Evolutionary conservation across 257 asterid genomes (phyloP).

Genomic region (Nemophila menziesii): DNA sequence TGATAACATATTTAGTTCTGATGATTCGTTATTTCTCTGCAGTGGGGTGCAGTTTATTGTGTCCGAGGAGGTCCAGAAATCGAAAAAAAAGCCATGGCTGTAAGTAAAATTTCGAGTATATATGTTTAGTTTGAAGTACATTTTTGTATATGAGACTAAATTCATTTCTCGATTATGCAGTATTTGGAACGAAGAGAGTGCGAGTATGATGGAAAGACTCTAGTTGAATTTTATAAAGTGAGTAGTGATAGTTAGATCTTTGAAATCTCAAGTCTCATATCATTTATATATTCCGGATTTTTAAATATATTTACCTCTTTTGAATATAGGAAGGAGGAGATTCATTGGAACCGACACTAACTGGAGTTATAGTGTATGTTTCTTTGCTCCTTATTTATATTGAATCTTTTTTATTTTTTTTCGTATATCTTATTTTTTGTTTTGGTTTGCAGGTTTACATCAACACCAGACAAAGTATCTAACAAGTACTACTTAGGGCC

Average conservation of each 20-base stretch:
- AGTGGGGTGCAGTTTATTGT: slow-evolving; percentile 97
- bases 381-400: neutral
- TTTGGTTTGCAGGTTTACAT: slow-evolving; percentile 52
- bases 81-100: slow-evolving; percentile 79
- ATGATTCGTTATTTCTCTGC: slow-evolving; percentile 7
- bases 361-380: slow-evolving; percentile 73
- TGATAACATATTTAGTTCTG: no score
- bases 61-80: slow-evolving; percentile 72
- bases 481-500: slow-evolving; percentile 89
- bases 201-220: slow-evolving; percentile 68
- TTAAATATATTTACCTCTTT: slow-evolving; percentile 3
- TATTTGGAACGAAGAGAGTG: slow-evolving; percentile 86
- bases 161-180: slow-evolving; percentile 16
- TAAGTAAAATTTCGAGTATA: slow-evolving; percentile 14
- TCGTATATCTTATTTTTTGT: neutral
- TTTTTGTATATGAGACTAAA: neutral
- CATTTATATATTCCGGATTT: neutral
- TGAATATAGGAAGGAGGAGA: slow-evolving; percentile 56
- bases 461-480: slow-evolving; percentile 64
- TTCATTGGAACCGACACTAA: slow-evolving; percentile 37
- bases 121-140: neutral
- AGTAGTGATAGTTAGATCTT: slow-evolving; percentile 1
- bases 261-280: neutral
- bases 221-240: slow-evolving; percentile 62
- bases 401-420: no score